Evolutionary conservation across 352 stramenopile species (phyloP).

Genomic region (Thraustotheca clavata): DNA sequence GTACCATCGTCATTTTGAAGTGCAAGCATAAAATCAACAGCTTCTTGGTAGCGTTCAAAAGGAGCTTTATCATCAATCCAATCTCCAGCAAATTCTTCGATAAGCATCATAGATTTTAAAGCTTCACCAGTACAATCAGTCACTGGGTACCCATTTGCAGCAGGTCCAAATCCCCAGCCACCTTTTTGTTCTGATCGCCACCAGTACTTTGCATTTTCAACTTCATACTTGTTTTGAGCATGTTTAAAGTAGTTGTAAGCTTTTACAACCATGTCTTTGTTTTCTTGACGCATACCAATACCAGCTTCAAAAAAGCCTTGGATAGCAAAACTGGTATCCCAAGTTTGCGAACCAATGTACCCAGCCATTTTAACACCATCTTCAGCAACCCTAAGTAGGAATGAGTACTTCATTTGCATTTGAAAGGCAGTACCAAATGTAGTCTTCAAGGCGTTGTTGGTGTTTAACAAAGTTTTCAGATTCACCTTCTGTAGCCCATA

Average conservation of each 20-base stretch:
- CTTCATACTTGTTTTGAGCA: conserved; percentile 72
- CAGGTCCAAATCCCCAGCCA: conserved; percentile 87
- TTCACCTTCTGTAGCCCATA: conserved; percentile 24
- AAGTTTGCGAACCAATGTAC: conserved; percentile 82
- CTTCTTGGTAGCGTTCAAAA: conserved; percentile 54
- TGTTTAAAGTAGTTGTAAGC: conserved; percentile 69
- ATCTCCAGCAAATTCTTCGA: conserved; percentile 13
- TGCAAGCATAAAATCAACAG: conserved; percentile 74
- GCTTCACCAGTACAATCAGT: conserved; percentile 88
- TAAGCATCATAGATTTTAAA: conserved; percentile 49
- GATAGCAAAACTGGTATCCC: conserved; percentile 85
- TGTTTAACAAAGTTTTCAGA: conserved; percentile 45
- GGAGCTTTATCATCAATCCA: conserved; percentile 29
- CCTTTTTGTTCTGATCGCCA: conserved; percentile 45
- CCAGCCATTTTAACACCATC: conserved; percentile 91
- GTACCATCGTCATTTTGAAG: conserved; percentile 84
- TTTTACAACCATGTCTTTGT: conserved; percentile 22
- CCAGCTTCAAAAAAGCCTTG: conserved; percentile 63
- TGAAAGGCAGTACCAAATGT: conserved; percentile 53
- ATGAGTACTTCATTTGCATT: not conserved
- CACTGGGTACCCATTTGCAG: conserved; percentile 88
- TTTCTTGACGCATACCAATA: conserved; percentile 7
- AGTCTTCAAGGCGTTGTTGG: conserved; percentile 77
- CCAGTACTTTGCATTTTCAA: conserved; percentile 49
- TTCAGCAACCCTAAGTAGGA: conserved; percentile 51